Evolutionary conservation across 495 filamentous ascomycete genomes (phyloP).

Genomic region (Lentithecium fluviatile): DNA sequence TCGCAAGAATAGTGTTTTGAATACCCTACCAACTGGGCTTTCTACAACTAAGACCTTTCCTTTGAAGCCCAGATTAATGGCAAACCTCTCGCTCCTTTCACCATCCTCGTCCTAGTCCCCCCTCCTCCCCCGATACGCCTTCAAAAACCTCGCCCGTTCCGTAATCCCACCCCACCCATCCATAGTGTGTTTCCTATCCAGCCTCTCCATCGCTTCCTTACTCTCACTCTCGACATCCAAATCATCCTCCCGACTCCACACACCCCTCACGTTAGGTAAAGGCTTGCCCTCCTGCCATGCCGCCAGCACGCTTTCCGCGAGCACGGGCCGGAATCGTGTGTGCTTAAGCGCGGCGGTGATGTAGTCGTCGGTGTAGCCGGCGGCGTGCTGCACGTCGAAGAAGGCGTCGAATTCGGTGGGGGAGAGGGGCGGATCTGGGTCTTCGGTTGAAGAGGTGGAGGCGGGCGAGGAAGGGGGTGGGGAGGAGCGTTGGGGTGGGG

Average conservation of each 20-base stretch:
- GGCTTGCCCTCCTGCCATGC: slow-evolving; percentile 3
- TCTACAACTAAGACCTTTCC: too few species aligned
- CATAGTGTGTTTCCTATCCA: slow-evolving; percentile 24
- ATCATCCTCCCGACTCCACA: slow-evolving; percentile 35
- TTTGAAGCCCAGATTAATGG: too few species aligned
- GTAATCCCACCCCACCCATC: slow-evolving; percentile 31
- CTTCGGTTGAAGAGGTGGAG: slow-evolving; percentile 7
- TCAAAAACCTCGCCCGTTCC: slow-evolving; percentile 21
- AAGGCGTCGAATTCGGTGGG: slow-evolving; percentile 14
- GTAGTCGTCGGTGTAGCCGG: slow-evolving; percentile 15
- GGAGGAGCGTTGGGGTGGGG: neutral
- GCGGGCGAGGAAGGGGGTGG: neutral
- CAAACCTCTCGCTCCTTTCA: too few species aligned
- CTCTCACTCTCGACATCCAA: slow-evolving; percentile 21
- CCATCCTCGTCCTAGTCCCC: too few species aligned
- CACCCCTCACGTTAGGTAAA: slow-evolving; percentile 25
- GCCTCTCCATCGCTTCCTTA: slow-evolving; percentile 9
- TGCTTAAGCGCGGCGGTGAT: slow-evolving; percentile 18
- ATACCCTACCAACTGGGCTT: too few species aligned
- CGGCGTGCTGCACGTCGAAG: slow-evolving; percentile 3
- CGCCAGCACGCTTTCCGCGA: slow-evolving; percentile 11
- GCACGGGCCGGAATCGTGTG: slow-evolving; percentile 7
- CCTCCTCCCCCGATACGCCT: neutral
- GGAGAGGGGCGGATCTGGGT: slow-evolving; percentile 28
- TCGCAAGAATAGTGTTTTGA: too few species aligned